Conservation (phyloP, 306 rosid species). For the Erythrophleum fordii region DNA sequence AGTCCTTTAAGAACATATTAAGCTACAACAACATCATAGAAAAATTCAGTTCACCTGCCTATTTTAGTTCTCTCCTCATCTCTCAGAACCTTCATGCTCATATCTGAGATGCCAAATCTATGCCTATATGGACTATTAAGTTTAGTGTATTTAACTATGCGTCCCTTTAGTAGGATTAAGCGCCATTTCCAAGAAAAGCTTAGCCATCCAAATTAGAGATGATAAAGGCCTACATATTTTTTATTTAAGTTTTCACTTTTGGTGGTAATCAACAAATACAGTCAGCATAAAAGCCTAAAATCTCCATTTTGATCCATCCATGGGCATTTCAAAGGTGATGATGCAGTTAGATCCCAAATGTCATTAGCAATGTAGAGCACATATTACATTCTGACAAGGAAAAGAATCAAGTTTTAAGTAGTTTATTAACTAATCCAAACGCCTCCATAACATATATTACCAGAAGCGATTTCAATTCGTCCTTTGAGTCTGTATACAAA, state of each 20-base stretch:
- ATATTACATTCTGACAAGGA: slow-evolving; percentile 24
- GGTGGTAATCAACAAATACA: neutral
- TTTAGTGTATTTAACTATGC: slow-evolving; percentile 6
- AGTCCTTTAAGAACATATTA: slow-evolving; percentile 8
- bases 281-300: neutral
- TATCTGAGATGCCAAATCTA: slow-evolving; percentile 27
- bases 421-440: neutral
- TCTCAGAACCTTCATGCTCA: slow-evolving; percentile 2
- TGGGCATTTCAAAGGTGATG: slow-evolving; percentile 1
- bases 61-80: slow-evolving; percentile 25
- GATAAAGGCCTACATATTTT: neutral
- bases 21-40: neutral
- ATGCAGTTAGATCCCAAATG: slow-evolving; percentile 19
- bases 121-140: slow-evolving; percentile 9
- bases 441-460: slow-evolving; percentile 44
- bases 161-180: slow-evolving; percentile 3
- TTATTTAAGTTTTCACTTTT: slow-evolving; percentile 3
- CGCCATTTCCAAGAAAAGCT: neutral
- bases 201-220: slow-evolving; percentile 36
- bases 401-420: slow-evolving; percentile 24
- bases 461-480: slow-evolving; percentile 72
- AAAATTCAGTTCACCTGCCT: slow-evolving; percentile 8
- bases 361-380: slow-evolving; percentile 14
- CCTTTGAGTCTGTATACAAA: slow-evolving; percentile 70
- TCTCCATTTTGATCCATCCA: neutral